Base-by-base conservation (phyloP, 2,329 filamentous ascomycete genomes). In the Volutella citrinella region DNA sequence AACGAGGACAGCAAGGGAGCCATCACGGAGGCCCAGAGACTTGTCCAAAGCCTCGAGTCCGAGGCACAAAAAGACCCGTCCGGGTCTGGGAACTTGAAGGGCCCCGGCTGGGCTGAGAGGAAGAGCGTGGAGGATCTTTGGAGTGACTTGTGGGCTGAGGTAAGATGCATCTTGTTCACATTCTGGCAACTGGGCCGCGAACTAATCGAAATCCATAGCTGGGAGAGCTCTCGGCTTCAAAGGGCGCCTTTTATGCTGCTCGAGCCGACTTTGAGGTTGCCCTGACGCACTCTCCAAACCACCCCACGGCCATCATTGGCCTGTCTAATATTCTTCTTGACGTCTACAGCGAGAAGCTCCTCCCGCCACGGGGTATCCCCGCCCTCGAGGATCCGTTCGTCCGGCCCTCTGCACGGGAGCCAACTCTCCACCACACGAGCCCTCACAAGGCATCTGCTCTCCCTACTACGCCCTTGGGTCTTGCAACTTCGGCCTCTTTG, bases 251-350 rank as follows among this genome's bases (percentile, higher is more conserved):
- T 2, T 82, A 87, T 45, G 68, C 78, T 33, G 90, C 90, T 5
- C 79, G 88, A 11, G 70, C 76, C 16, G 73, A 85, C 45, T 96
- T 91, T 52, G 93, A 98, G 60, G 76, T 82, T 37, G 88, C 90
- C 11, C 68, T 98, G 13, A 79, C 82, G 16, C 81, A 89, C 55
- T 85, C 78, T 43, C 80, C 84, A 1, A 80, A 97, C 54, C 91
- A 98, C 49, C 74, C 86, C 0, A 71, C 72, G 11, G 88, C 87
- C 19, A 94, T 85, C 16, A 79, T 96, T 21, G 87, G 85, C 2
- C 67, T 98, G 15, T 87, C 87, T 13, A 85, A 86, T 49, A 82
- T 97, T 22, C 72, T 98, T 7, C 74, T 97, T 30, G 89, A 96
- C 53, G 80, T 94, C 14, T 95, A 91, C 63, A 80, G 70, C 48